phyloP scores from a whole-genome alignment of 164 flowering plant genomes.

The Liquidambar formosana region DNA sequence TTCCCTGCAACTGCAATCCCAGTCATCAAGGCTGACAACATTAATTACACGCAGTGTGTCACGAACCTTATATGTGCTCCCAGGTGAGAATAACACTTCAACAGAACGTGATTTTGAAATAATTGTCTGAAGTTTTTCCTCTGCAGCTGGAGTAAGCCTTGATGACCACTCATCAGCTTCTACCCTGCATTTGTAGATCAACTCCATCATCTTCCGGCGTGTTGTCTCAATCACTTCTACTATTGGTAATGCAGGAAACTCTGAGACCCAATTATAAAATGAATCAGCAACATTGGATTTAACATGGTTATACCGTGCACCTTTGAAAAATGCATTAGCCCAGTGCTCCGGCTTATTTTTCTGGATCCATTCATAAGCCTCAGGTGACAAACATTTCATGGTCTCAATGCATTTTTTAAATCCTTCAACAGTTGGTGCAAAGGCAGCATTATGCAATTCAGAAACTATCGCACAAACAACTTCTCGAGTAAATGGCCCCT shows the following conservation, averaged over 20 bases:
- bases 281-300: constrained; percentile 17
- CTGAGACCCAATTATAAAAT: constrained; percentile 19
- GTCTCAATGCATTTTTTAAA: constrained; percentile 8
- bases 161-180: constrained; percentile 22
- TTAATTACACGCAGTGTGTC: constrained; percentile 18
- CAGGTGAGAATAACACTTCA: constrained; percentile 14
- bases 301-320: constrained; percentile 15
- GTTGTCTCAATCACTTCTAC: constrained; percentile 17
- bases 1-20: constrained; percentile 36
- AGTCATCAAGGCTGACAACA: constrained; percentile 24
- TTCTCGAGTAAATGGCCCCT: neutral
- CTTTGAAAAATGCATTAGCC: constrained; percentile 24
- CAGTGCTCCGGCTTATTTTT: constrained; percentile 19
- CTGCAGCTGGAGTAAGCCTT: constrained; percentile 16
- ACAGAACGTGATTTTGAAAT: neutral
- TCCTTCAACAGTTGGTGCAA: constrained; percentile 14
- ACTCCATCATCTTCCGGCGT: constrained; percentile 22
- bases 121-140: constrained; percentile 17
- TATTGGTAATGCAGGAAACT: constrained; percentile 15
- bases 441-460: constrained; percentile 22
- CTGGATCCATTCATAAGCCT: constrained; percentile 22
- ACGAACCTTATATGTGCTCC: constrained; percentile 25
- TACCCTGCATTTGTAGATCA: constrained; percentile 17
- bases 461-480: constrained; percentile 7
- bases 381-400: constrained; percentile 19